Percentiles rank a stretch among this genome's conserved stretches.
Conservation (phyloP, 116 monocot genomes). For the Iris pallida region DNA sequence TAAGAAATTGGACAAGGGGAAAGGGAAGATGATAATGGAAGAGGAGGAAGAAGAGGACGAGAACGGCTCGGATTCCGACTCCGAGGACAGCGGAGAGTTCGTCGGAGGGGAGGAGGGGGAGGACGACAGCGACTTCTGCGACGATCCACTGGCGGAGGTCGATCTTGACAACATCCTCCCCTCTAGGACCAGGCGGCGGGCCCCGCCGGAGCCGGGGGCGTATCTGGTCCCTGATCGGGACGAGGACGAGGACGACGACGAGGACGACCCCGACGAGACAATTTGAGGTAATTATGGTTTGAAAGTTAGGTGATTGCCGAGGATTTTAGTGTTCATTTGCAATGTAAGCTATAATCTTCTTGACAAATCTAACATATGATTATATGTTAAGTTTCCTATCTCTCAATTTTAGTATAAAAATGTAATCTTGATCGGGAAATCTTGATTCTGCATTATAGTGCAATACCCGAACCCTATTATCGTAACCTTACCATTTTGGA, state of each 20-base stretch:
- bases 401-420: too few relatives aligned
- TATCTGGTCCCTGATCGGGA: conserved; percentile 49
- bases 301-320: too few relatives aligned
- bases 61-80: conserved; percentile 8
- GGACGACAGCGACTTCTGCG: conserved; percentile 46
- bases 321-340: too few relatives aligned
- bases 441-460: too few relatives aligned
- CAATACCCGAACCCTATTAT: too few relatives aligned
- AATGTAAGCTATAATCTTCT: too few relatives aligned
- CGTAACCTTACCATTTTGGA: too few relatives aligned
- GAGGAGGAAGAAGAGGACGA: conserved; percentile 28
- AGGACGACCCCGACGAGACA: conserved; percentile 5
- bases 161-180: conserved; percentile 76
- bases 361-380: too few relatives aligned
- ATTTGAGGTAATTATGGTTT: too few relatives aligned
- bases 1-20: conserved; percentile 43
- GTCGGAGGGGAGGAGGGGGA: conserved; percentile 16
- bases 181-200: conserved; percentile 48
- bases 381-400: too few relatives aligned
- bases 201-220: conserved; percentile 49
- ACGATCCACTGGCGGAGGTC: conserved; percentile 74
- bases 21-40: conserved; percentile 48
- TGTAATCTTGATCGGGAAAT: too few relatives aligned
- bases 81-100: conserved; percentile 13
- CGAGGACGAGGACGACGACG: conserved; percentile 42